These are phyloP conservation scores for Pyrenula aspistea DNA, from an alignment of 495 filamentous ascomycete species.

Conservation along the genomic window DNA sequence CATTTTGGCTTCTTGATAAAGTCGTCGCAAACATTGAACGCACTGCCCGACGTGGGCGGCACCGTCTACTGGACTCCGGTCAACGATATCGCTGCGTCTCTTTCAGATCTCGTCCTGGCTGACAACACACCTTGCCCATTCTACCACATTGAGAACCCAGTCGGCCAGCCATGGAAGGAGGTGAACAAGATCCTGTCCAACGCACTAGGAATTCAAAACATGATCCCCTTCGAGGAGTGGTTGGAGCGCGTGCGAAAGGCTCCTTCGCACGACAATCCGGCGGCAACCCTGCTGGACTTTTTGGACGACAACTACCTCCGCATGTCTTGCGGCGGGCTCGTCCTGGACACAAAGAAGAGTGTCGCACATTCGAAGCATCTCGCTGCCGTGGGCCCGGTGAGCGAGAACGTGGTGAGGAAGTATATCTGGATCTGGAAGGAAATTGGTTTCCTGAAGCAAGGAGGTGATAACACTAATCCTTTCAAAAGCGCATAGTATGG, in stretches of 20 bases:
- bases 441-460: conserved; percentile 7
- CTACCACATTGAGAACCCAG: conserved; percentile 40
- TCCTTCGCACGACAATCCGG: conserved; percentile 24
- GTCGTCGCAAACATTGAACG: conserved; percentile 26
- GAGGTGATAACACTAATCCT: too few relatives aligned
- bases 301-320: conserved; percentile 24
- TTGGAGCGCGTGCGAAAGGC: conserved; percentile 15
- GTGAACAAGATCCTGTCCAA: conserved; percentile 19
- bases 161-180: conserved; percentile 27
- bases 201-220: conserved; percentile 17
- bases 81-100: conserved; percentile 22
- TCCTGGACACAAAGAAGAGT: conserved; percentile 22
- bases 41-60: conserved; percentile 25
- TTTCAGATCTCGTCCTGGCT: conserved; percentile 19
- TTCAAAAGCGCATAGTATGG: too few relatives aligned
- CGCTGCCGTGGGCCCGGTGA: conserved; percentile 14
- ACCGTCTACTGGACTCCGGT: conserved; percentile 29
- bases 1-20: conserved; percentile 24
- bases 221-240: conserved; percentile 27
- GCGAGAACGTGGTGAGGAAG: conserved; percentile 19
- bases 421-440: conserved; percentile 25
- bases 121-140: conserved; percentile 11
- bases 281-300: conserved; percentile 23
- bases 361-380: conserved; percentile 24
- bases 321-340: conserved; percentile 32